A percentile compares a stretch with the other conserved stretches of the same genome.
Evolutionary conservation across 2,329 filamentous ascomycete species (phyloP).

Genomic region (Lachnum nothofagi): DNA sequence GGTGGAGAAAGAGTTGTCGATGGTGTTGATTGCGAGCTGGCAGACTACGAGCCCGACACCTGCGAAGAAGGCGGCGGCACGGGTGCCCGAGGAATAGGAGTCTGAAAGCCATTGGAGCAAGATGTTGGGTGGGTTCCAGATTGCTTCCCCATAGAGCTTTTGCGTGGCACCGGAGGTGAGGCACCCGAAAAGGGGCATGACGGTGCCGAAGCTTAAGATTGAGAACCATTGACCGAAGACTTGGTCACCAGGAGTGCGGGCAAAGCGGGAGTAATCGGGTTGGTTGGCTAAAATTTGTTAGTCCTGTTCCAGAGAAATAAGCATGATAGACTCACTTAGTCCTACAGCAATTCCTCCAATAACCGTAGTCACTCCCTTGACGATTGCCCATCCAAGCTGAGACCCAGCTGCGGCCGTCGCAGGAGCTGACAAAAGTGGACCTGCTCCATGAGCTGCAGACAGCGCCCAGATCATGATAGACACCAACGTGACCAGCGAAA

Average conservation of each 20-base stretch:
- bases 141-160: slow-evolving; percentile 43
- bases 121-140: slow-evolving; percentile 46
- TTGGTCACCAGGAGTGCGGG: slow-evolving; percentile 36
- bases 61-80: slow-evolving; percentile 44
- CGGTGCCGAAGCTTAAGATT: slow-evolving; percentile 36
- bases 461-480: slow-evolving; percentile 36
- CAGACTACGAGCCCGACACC: slow-evolving; percentile 40
- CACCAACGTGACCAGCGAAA: slow-evolving; percentile 31
- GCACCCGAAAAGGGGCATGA: slow-evolving; percentile 38
- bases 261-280: slow-evolving; percentile 42
- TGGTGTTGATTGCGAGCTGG: slow-evolving; percentile 42
- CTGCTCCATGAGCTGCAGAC: slow-evolving; percentile 32
- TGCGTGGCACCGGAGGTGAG: slow-evolving; percentile 49
- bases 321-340: slow-evolving; percentile 24
- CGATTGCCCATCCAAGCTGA: slow-evolving; percentile 35
- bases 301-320: neutral
- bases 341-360: slow-evolving; percentile 43
- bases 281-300: slow-evolving; percentile 33
- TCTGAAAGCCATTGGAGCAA: slow-evolving; percentile 38
- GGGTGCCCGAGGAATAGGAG: slow-evolving; percentile 35
- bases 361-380: slow-evolving; percentile 38
- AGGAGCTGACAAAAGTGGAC: slow-evolving; percentile 26
- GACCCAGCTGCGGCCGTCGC: slow-evolving; percentile 8
- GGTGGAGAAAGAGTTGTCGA: slow-evolving; percentile 45
- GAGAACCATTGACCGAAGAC: slow-evolving; percentile 39